phyloP scores from a whole-genome alignment of 2,329 filamentous ascomycete species.

The Massarina eburnea region DNA sequence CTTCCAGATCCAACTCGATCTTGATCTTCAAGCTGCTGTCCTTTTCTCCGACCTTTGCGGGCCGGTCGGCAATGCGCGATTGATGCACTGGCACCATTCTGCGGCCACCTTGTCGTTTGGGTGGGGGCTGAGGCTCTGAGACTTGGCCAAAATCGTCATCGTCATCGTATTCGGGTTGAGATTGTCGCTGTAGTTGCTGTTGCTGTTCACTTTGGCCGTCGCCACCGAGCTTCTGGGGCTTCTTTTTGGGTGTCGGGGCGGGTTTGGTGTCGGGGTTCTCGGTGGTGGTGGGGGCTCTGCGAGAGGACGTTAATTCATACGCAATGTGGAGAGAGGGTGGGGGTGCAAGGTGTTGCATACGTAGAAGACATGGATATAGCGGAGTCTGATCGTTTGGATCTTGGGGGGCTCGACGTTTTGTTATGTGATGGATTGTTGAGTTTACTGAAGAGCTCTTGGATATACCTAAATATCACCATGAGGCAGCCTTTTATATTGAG shows the following conservation, averaged over 20 bases:
- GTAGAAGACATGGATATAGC: constrained; percentile 17
- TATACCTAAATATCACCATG: no score
- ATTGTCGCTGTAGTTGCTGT: constrained; percentile 9
- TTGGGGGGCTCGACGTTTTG: constrained; percentile 5
- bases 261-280: constrained; percentile 11
- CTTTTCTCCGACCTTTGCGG: constrained; percentile 35
- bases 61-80: constrained; percentile 44
- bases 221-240: constrained; percentile 15
- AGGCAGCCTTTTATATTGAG: constrained; percentile 1
- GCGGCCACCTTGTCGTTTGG: constrained; percentile 11
- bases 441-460: no score
- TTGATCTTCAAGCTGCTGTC: constrained; percentile 47
- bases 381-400: constrained; percentile 9
- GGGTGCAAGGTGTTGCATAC: constrained; percentile 11
- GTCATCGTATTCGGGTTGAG: constrained; percentile 10
- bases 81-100: constrained; percentile 36
- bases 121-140: constrained; percentile 42
- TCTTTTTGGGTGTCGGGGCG: constrained; percentile 11
- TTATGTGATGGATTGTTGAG: background rate
- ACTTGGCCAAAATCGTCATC: constrained; percentile 11
- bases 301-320: constrained; percentile 6
- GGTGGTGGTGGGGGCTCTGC: constrained; percentile 12
- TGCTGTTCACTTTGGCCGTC: constrained; percentile 7
- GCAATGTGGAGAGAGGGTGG: background rate
- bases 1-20: constrained; percentile 45